Base-by-base conservation (phyloP, 257 asterid species). In the Parsonsia alboflavescens region DNA sequence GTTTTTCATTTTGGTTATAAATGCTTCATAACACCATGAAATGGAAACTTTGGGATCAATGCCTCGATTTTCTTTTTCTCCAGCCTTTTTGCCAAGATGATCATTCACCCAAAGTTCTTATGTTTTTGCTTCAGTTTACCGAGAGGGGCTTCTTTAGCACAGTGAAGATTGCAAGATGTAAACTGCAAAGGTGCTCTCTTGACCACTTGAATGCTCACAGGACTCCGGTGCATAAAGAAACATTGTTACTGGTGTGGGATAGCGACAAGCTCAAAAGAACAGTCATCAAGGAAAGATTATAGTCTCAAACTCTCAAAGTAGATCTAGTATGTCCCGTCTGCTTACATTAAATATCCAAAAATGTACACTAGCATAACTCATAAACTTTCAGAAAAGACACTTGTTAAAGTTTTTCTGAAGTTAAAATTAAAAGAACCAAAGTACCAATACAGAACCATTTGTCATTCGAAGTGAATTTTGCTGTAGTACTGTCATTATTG, bases 91-190 rank as follows among this genome's bases (percentile, higher is more conserved):
- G n/a, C 30, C 76, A 52, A 16, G 24, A 7, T 5, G 58, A 52
- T 52, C 58, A 26, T 54, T 78, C 13, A 44, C 70, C 82, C 46
- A 4, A 80, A 64, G 50, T 21, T 42, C 46, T 59, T 26, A 71
- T 63, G 33, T 26, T 42, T 54, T 63, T 81, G 50, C 71, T 86
- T 80, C 93, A 91, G 93, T 83, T 84, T 81, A 46, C 73, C 46
- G 88, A 85, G 72, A 87, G 96, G 85, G 77, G 71, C 77, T 90
- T 83, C 79, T 81, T 93, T 0, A 84, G 91, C 68, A 77, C 56
- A 19, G 90, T 90, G 74, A 91, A 78, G 86, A 87, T 93, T n/a
- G 86, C 97, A 11, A 89, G 89, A 83, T 93, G 97, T 79, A 91
- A 85, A 84, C 80, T 73, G 63, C 85, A 56, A 72, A 85, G 72